Base-by-base conservation (phyloP, 2,329 filamentous ascomycete species). In the Penicillium capsulatum region DNA sequence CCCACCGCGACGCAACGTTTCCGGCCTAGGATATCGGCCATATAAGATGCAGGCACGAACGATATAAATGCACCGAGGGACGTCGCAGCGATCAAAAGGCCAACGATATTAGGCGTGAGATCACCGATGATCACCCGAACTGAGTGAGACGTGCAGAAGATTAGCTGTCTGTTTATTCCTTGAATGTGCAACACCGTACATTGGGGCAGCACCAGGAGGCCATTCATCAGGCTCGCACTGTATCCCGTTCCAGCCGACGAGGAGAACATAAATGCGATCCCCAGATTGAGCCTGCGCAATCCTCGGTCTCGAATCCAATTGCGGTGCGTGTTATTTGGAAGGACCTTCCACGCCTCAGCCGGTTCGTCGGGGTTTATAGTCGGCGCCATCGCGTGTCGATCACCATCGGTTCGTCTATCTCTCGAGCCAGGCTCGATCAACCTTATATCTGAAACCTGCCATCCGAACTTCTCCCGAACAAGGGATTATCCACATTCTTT, bases 11-110 rank as follows among this genome's bases (percentile, higher is more conserved):
- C 67, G 13, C 66, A 65, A 40, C 60, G 58, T 3, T 61, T 66
- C 14, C 71, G 61, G 2, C 72, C 72, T 7, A 65, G 59, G 61
- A 64, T 70, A 42, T 74, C 72, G 27, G 68, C 51, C 14, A 50
- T 43, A 17, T 53, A 53, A 11, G 51, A 53, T 17, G 38, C 51
- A 16, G 51, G 51, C 7, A 54, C 49, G n/a, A 54, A 54, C 4
- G 51, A 17, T 24, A 51, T 31, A 26, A 54, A 54, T 5, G 51
- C 40, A 7, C 51, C 51, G 2, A 54, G 39, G 2, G 51, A 54
- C 14, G 53, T 48, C 14, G 51, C 40, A n/a, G 51, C 51, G 16
- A 54, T 54, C 13, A 54, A 47, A 4, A 54, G 45, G 3, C 51
- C 51, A 30, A 36, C 45, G 3, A n/a, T 31, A 24, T 42, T 54